These are phyloP conservation scores for Zostera marina DNA, from an alignment of 116 monocot genomes.

Conservation along the genomic window DNA sequence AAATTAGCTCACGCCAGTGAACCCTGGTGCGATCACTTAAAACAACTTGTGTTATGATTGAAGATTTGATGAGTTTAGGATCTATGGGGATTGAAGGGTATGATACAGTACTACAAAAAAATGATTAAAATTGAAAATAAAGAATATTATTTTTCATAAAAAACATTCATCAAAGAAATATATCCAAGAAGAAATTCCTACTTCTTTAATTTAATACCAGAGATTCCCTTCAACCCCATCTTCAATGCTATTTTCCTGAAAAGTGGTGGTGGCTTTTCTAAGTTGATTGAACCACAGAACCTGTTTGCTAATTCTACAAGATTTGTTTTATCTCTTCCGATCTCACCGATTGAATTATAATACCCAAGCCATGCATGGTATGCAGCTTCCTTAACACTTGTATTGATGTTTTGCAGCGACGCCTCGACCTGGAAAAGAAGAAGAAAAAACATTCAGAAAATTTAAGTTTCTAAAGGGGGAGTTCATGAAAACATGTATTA, in stretches of 20 bases:
- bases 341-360: slow-evolving; percentile 67
- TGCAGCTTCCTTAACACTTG: slow-evolving; percentile 77
- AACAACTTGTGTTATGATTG: no score
- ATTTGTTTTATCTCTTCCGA: slow-evolving; percentile 81
- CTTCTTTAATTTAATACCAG: slow-evolving; percentile 62
- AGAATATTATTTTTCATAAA: no score
- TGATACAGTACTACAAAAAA: no score
- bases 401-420: slow-evolving; percentile 52
- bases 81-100: no score
- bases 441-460: neutral
- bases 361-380: slow-evolving; percentile 99
- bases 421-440: slow-evolving; percentile 44
- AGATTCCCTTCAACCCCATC: slow-evolving; percentile 39
- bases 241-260: slow-evolving; percentile 47
- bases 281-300: slow-evolving; percentile 55
- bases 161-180: no score
- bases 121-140: no score
- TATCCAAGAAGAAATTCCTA: neutral
- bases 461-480: neutral
- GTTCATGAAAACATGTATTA: neutral
- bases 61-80: no score
- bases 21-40: no score
- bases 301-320: slow-evolving; percentile 66
- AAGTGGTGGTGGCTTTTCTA: slow-evolving; percentile 63
- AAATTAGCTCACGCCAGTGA: no score